phyloP scores from a whole-genome alignment of 306 rosid species.

The Ziziphus jujuba region DNA sequence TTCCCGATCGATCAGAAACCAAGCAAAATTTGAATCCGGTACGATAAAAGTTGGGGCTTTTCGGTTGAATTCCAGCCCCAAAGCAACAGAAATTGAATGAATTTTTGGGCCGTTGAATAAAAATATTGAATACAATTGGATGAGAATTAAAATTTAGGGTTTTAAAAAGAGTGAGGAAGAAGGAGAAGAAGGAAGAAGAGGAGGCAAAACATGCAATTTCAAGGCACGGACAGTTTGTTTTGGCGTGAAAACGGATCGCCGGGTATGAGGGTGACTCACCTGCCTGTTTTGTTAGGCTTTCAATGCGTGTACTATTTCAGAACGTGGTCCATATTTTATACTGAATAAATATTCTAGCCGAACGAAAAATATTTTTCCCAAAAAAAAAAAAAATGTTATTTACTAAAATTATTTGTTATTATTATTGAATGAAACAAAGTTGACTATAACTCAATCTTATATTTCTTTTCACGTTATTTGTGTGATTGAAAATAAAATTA shows the following conservation, averaged over 20 bases:
- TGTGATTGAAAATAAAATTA: no score
- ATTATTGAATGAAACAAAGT: no score
- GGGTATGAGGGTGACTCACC: slow-evolving; percentile 24
- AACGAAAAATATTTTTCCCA: no score
- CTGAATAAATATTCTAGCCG: background rate
- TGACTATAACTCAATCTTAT: no score
- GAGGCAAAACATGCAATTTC: background rate
- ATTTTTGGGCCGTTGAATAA: background rate
- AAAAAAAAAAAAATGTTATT: no score
- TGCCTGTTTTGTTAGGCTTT: slow-evolving; percentile 7
- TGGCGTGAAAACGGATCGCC: slow-evolving; percentile 3
- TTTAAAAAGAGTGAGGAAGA: slow-evolving; percentile 2
- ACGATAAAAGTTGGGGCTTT: background rate
- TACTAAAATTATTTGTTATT: no score
- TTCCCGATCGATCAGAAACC: slow-evolving; percentile 3
- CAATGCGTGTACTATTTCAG: background rate
- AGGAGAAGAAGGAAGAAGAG: slow-evolving; percentile 18
- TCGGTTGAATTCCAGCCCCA: background rate
- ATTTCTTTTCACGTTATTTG: no score
- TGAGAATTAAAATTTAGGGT: slow-evolving; percentile 19
- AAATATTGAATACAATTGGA: slow-evolving; percentile 5
- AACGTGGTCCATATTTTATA: no score
- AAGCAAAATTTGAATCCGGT: slow-evolving; percentile 15
- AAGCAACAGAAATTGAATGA: background rate
- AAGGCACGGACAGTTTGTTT: background rate